Base-by-base conservation (phyloP, 139 green algal species). In the Chlamydomonas eustigma region DNA sequence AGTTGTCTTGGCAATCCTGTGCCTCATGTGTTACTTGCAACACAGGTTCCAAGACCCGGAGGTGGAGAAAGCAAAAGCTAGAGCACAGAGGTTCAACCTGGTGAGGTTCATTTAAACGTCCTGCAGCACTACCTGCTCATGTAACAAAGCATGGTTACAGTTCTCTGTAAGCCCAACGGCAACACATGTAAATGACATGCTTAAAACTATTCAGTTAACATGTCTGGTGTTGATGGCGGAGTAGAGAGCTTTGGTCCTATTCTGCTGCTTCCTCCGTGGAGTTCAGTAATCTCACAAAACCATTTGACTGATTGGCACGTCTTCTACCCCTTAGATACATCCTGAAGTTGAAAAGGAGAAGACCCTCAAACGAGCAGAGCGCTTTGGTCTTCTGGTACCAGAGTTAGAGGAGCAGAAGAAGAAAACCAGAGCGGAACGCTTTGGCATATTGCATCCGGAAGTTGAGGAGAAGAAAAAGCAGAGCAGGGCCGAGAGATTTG, bases 301-400 rank as follows among this genome's bases (percentile, higher is more conserved):
- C 4, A 31, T 28, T 28, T 6, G 39, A 6, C 65, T 28, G 33
- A 39, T 25, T 44, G 34, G 33, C 18, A 33, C 28, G 24, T 12
- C 65, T 12, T 31, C 5, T 34, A 39, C 8, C 5, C 22, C 33
- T 44, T 4, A 51, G 31, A 2, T n/a, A 58, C 34, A 51, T 68
- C 37, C 78, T 1, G 74, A 84, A 2, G 33, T 84, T 35, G 78
- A 84, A 52, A 84, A 84, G 78, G 78, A 84, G 18, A 84, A 84
- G 78, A 33, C n/a, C 36, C 24, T 84, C 1, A 74, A 84, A 74
- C 73, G 78, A 6, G 78, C 78, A 2, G 51, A 84, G 67, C 51
- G 68, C 8, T 84, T 84, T 70, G 78, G 74, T n/a, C 51, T 71
- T 2, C 22, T 25, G 1, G 33, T 71, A 67, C 78, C 78, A 1